phyloP scores from a whole-genome alignment of 2,329 filamentous ascomycete species.

The Colletotrichum cordylinicola region DNA sequence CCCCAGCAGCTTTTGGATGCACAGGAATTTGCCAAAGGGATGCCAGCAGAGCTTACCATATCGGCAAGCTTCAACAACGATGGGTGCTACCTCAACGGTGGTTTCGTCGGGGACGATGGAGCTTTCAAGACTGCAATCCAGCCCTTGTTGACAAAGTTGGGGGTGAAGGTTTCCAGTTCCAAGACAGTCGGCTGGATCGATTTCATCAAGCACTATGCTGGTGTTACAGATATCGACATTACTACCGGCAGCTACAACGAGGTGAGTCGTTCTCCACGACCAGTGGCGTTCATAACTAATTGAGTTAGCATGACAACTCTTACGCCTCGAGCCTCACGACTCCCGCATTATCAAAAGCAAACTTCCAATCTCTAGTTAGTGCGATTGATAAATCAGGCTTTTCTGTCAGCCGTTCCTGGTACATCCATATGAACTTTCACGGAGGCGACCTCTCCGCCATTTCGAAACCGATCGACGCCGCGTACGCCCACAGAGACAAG shows the following conservation, averaged over 20 bases:
- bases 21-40: not conserved
- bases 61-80: conserved; percentile 4
- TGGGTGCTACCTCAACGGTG: conserved; percentile 3
- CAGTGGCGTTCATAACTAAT: not conserved
- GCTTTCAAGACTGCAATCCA: not conserved
- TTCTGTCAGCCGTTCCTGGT: conserved; percentile 30
- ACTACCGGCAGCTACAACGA: not conserved
- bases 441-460: conserved; percentile 42
- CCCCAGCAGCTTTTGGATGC: not conserved
- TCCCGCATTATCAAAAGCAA: conserved; percentile 22
- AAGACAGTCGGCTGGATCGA: conserved; percentile 11
- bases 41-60: conserved; percentile 33
- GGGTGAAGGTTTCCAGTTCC: not conserved
- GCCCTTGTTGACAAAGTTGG: not conserved
- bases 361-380: conserved; percentile 27
- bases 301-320: conserved; percentile 30
- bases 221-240: not conserved
- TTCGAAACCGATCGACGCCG: conserved; percentile 29
- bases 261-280: not conserved
- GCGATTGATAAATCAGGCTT: conserved; percentile 25
- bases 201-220: conserved; percentile 3
- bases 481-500: conserved; percentile 47
- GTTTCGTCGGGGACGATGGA: not conserved
- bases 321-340: conserved; percentile 36
- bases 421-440: conserved; percentile 38